Conservation (phyloP, 208 protist species). For the Leishmania amazonensis region DNA sequence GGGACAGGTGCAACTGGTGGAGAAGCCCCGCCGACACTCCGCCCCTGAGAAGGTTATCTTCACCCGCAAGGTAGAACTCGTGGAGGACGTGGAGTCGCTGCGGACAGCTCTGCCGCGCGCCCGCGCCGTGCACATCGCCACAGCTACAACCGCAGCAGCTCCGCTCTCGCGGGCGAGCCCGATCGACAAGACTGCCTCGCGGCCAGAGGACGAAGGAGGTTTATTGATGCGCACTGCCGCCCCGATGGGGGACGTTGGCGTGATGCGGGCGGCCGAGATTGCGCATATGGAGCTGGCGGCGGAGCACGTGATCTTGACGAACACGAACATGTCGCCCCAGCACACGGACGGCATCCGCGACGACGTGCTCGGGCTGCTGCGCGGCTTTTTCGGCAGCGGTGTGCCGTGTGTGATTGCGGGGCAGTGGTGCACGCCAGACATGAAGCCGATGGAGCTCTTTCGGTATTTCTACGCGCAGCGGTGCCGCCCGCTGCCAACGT, state of each 20-base stretch:
- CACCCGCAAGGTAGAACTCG: slow-evolving; percentile 42
- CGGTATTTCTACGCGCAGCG: slow-evolving; percentile 72
- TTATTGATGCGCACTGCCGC: slow-evolving; percentile 28
- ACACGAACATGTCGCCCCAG: slow-evolving; percentile 73
- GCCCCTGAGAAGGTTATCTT: slow-evolving; percentile 20
- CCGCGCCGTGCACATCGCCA: slow-evolving; percentile 43
- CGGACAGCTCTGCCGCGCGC: slow-evolving; percentile 45
- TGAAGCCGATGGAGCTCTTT: slow-evolving; percentile 80
- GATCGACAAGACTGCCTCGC: slow-evolving; percentile 1
- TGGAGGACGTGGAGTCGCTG: slow-evolving; percentile 59
- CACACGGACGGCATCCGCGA: slow-evolving; percentile 50
- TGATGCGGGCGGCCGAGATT: slow-evolving; percentile 72
- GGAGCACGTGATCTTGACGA: slow-evolving; percentile 80
- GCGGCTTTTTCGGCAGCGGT: slow-evolving; percentile 71
- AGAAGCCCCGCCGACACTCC: slow-evolving; percentile 8
- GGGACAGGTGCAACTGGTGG: slow-evolving; percentile 18
- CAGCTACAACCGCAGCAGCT: slow-evolving; percentile 25
- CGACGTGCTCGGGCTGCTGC: slow-evolving; percentile 67
- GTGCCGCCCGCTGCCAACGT: slow-evolving; percentile 20
- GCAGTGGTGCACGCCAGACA: slow-evolving; percentile 92
- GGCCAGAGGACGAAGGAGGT: slow-evolving; percentile 30
- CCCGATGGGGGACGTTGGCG: slow-evolving; percentile 36
- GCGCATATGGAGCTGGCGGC: slow-evolving; percentile 81
- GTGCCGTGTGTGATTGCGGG: slow-evolving; percentile 79
- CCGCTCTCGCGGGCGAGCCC: slow-evolving; percentile 8